Evolutionary conservation across 2,329 filamentous ascomycete genomes (phyloP), one percentile per base, ranked within the genome.

Genomic region (Domatiomyces globalis): DNA sequence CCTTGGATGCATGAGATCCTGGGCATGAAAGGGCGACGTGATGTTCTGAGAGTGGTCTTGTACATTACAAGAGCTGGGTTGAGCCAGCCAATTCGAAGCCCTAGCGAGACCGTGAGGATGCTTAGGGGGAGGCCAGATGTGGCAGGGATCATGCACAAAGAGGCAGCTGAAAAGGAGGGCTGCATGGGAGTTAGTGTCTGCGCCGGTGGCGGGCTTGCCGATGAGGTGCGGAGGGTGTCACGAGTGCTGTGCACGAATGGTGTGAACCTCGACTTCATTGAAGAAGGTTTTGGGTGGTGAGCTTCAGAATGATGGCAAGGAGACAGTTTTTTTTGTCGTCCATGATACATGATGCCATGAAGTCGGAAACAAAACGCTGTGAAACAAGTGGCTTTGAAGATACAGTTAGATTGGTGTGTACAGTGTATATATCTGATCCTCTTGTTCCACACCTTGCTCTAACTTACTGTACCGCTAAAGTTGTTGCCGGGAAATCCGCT

Each of bases 11-110:
- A 78, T 15, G 73, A 73, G 58, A 83, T 96, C 50, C 75, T 96
- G 29, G 77, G 77, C 51, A 83, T 95, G 76, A 84, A 87, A 10
- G 78, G 81, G 60, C 83, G 89, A 50, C 80, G 85, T 53, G 87
- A 95, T 48, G 76, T 95, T 27, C 77, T 98, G 45, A 83, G 81
- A 60, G 85, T 96, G 61, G 80, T 90, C 61, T 78, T 96, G 46
- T 96, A 94, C 69, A 82, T 96, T 59, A 96, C 92, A 4, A 77
- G 87, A 50, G 90, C 90, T 0, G 83, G 85, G 60, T 86, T 84
- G 64, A 81, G 84, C n/a, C 83, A 81, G 64, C 85, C 94, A 63
- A 85, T 94, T 49, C 75, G 81, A 60, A 87, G 81, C 46, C 81
- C 83, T 3, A 87, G 81, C 51, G 75, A 78, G 2, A 90, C 84